Conservation (phyloP, 2,329 filamentous ascomycete genomes). For the Bipolaris gigantea region DNA sequence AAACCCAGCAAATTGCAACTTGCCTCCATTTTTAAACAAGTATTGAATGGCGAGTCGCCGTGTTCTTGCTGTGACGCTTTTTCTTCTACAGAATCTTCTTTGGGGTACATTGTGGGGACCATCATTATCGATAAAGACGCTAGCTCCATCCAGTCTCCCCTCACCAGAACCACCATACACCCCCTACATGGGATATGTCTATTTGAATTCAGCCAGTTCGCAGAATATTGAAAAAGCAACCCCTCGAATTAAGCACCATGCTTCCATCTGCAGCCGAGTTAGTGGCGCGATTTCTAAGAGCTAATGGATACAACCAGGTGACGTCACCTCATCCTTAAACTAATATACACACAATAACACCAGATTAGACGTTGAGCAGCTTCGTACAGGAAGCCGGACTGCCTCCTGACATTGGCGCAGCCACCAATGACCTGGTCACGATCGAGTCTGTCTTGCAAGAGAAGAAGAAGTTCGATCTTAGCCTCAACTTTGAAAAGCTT, state of each 20-base stretch:
- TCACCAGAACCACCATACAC: background rate
- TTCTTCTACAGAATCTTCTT: constrained; percentile 8
- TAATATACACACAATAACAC: constrained; percentile 10
- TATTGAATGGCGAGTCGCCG: background rate
- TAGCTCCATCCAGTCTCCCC: constrained; percentile 3
- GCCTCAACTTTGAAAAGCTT: constrained; percentile 58
- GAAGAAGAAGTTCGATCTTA: constrained; percentile 61
- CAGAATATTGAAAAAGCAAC: background rate
- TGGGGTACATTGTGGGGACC: constrained; percentile 2
- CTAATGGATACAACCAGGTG: constrained; percentile 48
- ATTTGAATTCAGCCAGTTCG: background rate
- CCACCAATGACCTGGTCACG: constrained; percentile 52
- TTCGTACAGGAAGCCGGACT: constrained; percentile 62
- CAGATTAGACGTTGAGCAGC: constrained; percentile 56
- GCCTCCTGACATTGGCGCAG: constrained; percentile 52
- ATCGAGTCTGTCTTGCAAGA: constrained; percentile 64
- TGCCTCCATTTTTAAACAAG: constrained; percentile 15
- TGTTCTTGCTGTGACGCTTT: background rate
- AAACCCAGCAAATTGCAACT: background rate
- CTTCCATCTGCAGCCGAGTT: constrained; percentile 46
- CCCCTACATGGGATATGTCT: background rate
- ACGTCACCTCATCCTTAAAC: constrained; percentile 9
- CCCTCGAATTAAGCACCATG: constrained; percentile 15
- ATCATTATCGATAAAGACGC: constrained; percentile 9
- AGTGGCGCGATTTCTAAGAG: constrained; percentile 47